Evolutionary conservation across 352 stramenopile species (phyloP).

Genomic region (Globisporangium perplexum): DNA sequence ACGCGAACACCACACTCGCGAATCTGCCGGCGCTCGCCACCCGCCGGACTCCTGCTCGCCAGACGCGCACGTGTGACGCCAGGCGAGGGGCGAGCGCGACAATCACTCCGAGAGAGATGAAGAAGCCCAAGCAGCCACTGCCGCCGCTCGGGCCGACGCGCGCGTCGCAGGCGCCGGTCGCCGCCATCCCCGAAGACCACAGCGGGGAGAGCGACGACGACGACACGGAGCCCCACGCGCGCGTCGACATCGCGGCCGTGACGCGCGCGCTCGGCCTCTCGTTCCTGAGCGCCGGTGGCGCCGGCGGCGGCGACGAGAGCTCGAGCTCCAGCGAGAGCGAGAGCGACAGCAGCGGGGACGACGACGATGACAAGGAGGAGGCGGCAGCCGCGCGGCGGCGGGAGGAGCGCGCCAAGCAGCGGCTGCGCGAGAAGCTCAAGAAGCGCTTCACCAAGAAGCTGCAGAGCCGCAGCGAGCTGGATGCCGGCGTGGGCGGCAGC

Average conservation of each 20-base stretch:
- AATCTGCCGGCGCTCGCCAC: too few species aligned
- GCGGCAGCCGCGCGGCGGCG: background rate
- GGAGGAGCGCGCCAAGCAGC: background rate
- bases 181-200: background rate
- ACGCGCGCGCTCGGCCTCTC: slow-evolving; percentile 14
- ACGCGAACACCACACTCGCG: too few species aligned
- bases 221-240: background rate
- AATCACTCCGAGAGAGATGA: background rate
- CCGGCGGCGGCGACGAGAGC: background rate
- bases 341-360: background rate
- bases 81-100: too few species aligned
- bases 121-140: background rate
- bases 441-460: slow-evolving; percentile 14
- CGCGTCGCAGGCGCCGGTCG: background rate
- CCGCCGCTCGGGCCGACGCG: background rate
- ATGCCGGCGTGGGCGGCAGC: background rate
- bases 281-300: slow-evolving; percentile 1
- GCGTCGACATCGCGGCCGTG: slow-evolving; percentile 13
- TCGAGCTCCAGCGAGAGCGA: slow-evolving; percentile 4
- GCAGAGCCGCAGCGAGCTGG: slow-evolving; percentile 11
- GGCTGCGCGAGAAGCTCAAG: slow-evolving; percentile 11
- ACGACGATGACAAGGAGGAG: background rate
- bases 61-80: background rate
- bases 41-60: too few species aligned
- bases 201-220: background rate